Evolutionary conservation across 176 grass and related monocot genomes (phyloP).

Genomic region (Bromus sterilis): DNA sequence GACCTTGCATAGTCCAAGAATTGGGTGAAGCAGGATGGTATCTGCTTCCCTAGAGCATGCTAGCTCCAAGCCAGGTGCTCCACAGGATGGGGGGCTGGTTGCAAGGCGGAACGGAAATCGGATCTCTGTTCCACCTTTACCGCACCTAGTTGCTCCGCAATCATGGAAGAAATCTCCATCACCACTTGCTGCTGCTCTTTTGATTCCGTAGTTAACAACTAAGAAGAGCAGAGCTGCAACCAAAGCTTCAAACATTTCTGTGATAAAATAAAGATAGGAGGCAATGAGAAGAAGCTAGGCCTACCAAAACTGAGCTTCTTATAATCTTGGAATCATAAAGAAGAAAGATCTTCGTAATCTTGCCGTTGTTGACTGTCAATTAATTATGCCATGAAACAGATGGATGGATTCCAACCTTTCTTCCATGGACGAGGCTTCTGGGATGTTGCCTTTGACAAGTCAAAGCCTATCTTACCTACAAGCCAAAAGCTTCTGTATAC

Average conservation of each 20-base stretch:
- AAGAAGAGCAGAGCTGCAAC: not conserved
- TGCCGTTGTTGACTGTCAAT: not conserved
- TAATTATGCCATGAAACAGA: not conserved
- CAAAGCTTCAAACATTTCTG: not conserved
- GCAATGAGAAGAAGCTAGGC: not conserved
- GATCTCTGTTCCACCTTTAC: conserved; percentile 6
- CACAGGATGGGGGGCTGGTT: conserved; percentile 4
- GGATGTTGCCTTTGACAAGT: not conserved
- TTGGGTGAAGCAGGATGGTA: conserved; percentile 34
- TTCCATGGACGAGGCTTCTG: not conserved
- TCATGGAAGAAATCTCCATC: conserved; percentile 24
- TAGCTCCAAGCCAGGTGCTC: conserved; percentile 43
- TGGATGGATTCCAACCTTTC: not conserved
- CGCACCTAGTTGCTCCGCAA: conserved; percentile 17
- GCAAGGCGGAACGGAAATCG: conserved; percentile 32
- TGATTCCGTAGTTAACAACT: not conserved
- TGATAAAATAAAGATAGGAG: not conserved
- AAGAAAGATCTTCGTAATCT: not conserved
- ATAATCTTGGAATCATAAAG: not conserved
- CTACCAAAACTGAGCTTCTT: not conserved
- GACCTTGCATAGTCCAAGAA: conserved; percentile 26
- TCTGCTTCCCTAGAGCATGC: conserved; percentile 20
- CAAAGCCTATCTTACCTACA: not conserved
- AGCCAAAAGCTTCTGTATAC: not conserved
- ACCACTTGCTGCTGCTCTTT: not conserved